A percentile compares a stretch with the other conserved stretches of the same genome.
phyloP scores from a whole-genome alignment of 257 asterid species.

The Cordia subcordata region DNA sequence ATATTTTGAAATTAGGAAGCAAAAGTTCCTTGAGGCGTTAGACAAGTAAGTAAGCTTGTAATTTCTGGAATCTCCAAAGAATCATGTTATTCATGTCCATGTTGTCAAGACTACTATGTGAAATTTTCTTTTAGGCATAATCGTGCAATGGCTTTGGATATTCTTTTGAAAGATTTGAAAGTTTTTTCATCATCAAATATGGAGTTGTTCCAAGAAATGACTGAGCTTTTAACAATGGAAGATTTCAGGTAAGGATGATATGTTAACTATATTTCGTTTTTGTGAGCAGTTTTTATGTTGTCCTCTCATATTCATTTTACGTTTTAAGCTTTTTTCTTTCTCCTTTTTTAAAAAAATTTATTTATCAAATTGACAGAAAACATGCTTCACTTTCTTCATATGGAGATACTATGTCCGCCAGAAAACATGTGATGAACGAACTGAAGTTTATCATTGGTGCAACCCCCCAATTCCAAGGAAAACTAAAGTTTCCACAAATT shows the following conservation, averaged over 20 bases:
- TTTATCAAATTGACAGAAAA: conserved; percentile 33
- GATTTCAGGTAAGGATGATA: conserved; percentile 55
- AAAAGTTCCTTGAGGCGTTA: conserved; percentile 73
- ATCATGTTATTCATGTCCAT: not conserved
- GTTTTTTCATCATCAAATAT: conserved; percentile 48
- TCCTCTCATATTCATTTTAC: not conserved
- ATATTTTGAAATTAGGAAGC: conserved; percentile 72
- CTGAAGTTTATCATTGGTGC: conserved; percentile 42
- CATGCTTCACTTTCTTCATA: conserved; percentile 46
- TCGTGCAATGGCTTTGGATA: conserved; percentile 39
- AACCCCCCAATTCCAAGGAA: conserved; percentile 56
- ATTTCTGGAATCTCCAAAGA: conserved; percentile 2
- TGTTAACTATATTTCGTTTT: conserved; percentile 1
- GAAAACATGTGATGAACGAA: conserved; percentile 41
- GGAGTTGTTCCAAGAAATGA: conserved; percentile 56
- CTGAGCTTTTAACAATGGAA: conserved; percentile 51
- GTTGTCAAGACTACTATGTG: not conserved
- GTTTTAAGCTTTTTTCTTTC: not conserved
- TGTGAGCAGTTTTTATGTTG: conserved; percentile 1
- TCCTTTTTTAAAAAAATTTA: too few relatives aligned
- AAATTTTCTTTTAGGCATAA: conserved; percentile 43
- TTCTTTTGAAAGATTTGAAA: conserved; percentile 65
- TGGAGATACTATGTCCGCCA: conserved; percentile 50
- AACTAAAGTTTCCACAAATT: conserved; percentile 39
- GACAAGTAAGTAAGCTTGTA: conserved; percentile 45